These are phyloP conservation scores for Trichophyton benhamiae DNA, from an alignment of 2,329 filamentous ascomycete species.

Conservation along the genomic window DNA sequence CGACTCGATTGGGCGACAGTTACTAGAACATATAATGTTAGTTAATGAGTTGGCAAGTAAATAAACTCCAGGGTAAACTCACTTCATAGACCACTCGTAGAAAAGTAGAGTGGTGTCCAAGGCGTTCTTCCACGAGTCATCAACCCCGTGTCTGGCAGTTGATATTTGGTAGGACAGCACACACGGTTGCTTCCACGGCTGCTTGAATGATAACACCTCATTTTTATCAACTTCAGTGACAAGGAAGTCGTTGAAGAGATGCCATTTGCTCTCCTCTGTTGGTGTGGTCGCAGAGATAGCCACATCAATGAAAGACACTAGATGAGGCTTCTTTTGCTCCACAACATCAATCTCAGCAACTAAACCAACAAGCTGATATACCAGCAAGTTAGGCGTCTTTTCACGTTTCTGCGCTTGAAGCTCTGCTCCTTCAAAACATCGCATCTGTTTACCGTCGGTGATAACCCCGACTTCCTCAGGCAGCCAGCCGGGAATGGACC, in stretches of 20 bases:
- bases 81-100: slow-evolving; percentile 50
- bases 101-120: slow-evolving; percentile 80
- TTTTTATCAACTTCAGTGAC: slow-evolving; percentile 67
- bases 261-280: slow-evolving; percentile 62
- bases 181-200: slow-evolving; percentile 83
- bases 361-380: slow-evolving; percentile 84
- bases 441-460: slow-evolving; percentile 80
- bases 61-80: slow-evolving; percentile 14
- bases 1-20: slow-evolving; percentile 27
- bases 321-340: slow-evolving; percentile 73
- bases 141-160: slow-evolving; percentile 65
- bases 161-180: slow-evolving; percentile 80
- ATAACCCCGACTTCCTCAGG: slow-evolving; percentile 90
- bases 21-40: slow-evolving; percentile 17
- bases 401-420: slow-evolving; percentile 66
- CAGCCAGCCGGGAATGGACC: slow-evolving; percentile 82
- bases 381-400: slow-evolving; percentile 65
- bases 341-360: slow-evolving; percentile 81
- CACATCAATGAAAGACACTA: slow-evolving; percentile 86
- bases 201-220: slow-evolving; percentile 80
- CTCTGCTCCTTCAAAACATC: slow-evolving; percentile 89
- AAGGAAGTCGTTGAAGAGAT: slow-evolving; percentile 94
- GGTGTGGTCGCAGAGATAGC: slow-evolving; percentile 32
- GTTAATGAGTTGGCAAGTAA: background rate
- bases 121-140: slow-evolving; percentile 71